Base-by-base conservation (phyloP, 2,329 filamentous ascomycete species). In the Aplosporella prunicola region DNA sequence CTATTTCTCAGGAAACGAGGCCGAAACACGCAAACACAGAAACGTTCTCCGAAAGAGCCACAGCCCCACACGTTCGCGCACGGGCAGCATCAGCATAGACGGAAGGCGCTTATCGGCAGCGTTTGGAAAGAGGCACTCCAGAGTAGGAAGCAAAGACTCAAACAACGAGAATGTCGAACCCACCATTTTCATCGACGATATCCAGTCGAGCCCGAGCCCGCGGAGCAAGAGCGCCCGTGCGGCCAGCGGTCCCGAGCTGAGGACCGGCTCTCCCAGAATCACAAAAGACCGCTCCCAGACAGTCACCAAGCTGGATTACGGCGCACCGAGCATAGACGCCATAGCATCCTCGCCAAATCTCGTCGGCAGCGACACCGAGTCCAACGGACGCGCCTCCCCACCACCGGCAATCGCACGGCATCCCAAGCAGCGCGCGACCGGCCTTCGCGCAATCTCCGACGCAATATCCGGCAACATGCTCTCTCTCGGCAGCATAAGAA, bases 1-100 rank as follows among this genome's bases (percentile, higher is more conserved):
- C 16, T 96, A 96, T 58, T 94, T 95, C 54, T 95, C 89, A 6
- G 86, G 88, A 3, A 82, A 82, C 11, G 89, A 96, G 51, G 68
- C 78, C 9, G 87, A 95, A 45, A 74, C 74, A 28, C 76, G 81
- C 41, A 78, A 75, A 49, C 29, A 33, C 11, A 75, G 83, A 30
- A 93, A 86, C 53, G 69, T 91, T 31, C 66, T 95, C 46, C 56
- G 60, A 16, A 85, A 84, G 58, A 93, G 91, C 63, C 79, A 83
- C 24, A 67, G 61, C 44, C 63, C 65, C 14, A 64, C 61, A 18
- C 76, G 85, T 57, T 78, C 80, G 24, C 72, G 78, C 31, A 80
- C 82, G 48, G 76, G 81, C 9, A 93, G 84, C 60, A 82, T 86
- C 74, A 83, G 53, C 68, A 78, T 37, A 64, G 79, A 41, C 10